Conservation (phyloP, 2,329 filamentous ascomycete species). For the Esteya vermicola region DNA sequence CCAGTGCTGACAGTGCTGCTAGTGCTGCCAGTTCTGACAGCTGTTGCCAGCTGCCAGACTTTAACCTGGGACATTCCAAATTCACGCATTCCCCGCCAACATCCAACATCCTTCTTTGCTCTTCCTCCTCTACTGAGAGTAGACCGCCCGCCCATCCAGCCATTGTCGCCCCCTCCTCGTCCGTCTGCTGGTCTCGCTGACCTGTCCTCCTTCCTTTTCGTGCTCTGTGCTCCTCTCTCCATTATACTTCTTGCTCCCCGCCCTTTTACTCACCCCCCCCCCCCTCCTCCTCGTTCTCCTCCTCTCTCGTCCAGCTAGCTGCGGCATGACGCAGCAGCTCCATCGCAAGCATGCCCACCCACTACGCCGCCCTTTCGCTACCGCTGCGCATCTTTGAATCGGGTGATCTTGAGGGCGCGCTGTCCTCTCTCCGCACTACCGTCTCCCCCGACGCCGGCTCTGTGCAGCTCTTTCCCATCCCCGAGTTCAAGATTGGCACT, state of each 20-base stretch:
- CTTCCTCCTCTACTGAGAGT: too few species aligned
- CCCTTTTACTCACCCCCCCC: background rate
- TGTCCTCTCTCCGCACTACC: slow-evolving; percentile 59
- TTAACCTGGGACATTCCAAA: slow-evolving; percentile 3
- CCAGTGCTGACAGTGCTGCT: too few species aligned
- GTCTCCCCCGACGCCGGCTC: slow-evolving; percentile 62
- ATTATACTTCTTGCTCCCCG: too few species aligned
- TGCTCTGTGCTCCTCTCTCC: background rate
- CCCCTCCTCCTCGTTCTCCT: background rate
- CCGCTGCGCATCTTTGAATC: slow-evolving; percentile 77
- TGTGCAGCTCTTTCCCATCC: slow-evolving; percentile 66
- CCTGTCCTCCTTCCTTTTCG: too few species aligned
- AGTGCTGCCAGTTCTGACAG: background rate
- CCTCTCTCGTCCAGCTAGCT: background rate
- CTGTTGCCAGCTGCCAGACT: background rate
- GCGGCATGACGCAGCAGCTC: slow-evolving; percentile 10
- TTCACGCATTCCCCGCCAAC: slow-evolving; percentile 4
- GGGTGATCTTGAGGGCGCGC: slow-evolving; percentile 65
- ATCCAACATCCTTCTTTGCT: too few species aligned
- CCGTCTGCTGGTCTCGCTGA: too few species aligned
- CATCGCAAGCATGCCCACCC: slow-evolving; percentile 32
- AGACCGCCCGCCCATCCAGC: background rate
- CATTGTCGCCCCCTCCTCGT: background rate
- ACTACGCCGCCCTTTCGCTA: slow-evolving; percentile 81
- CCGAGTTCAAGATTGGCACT: slow-evolving; percentile 95